Percentiles rank a stretch among this genome's conserved stretches.
These are phyloP conservation scores for Ophiorrhiza pumila DNA, from an alignment of 257 asterid species.

Conservation along the genomic window DNA sequence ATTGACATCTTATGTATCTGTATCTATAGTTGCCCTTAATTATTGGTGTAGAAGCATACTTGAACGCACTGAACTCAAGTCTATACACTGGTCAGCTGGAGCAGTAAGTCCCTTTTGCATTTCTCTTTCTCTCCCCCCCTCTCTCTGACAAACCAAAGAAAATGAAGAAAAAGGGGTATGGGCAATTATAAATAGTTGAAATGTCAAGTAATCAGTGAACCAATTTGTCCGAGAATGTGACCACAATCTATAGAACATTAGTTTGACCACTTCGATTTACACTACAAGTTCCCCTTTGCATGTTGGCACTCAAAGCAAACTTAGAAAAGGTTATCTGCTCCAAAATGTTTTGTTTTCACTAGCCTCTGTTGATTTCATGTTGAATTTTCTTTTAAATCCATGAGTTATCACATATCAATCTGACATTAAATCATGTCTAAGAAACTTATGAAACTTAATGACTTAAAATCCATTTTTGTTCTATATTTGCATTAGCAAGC, in stretches of 20 bases:
- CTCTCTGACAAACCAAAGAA: not conserved
- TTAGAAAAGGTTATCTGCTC: not conserved
- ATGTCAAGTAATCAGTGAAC: not conserved
- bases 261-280: not conserved
- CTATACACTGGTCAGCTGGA: constrained; percentile 76
- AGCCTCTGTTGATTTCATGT: not conserved
- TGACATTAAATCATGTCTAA: not conserved
- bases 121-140: constrained; percentile 5
- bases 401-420: not conserved
- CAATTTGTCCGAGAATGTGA: not conserved
- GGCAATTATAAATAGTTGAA: not conserved
- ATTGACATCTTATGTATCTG: not conserved
- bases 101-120: constrained; percentile 49
- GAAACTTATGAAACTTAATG: not conserved
- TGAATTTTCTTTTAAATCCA: not conserved
- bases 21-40: constrained; percentile 32
- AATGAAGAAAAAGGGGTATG: not conserved
- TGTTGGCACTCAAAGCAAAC: not conserved
- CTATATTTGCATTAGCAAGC: not conserved
- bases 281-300: not conserved
- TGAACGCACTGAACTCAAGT: constrained; percentile 76
- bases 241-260: not conserved
- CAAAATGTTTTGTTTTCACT: not conserved
- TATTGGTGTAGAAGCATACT: constrained; percentile 56
- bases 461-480: not conserved